A percentile compares a stretch with the other conserved stretches of the same genome.
phyloP scores from a whole-genome alignment of 176 grass and related monocot genomes.

The Pharus latifolius region DNA sequence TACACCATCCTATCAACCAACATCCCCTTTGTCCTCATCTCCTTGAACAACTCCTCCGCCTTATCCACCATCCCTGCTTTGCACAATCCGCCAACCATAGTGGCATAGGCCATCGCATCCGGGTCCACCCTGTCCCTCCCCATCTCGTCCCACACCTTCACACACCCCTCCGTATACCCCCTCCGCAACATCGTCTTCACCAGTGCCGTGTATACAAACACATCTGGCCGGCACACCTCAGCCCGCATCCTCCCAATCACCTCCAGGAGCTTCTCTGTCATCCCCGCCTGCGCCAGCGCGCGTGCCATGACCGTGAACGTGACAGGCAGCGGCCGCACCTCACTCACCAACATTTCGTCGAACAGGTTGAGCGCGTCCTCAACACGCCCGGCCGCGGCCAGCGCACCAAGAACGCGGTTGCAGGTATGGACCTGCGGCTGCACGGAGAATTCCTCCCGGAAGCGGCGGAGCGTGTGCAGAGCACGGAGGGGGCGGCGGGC shows the following conservation, averaged over 20 bases:
- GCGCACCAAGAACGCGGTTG: slow-evolving; percentile 59
- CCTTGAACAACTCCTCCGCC: slow-evolving; percentile 40
- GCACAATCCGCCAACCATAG: slow-evolving; percentile 54
- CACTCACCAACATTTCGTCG: slow-evolving; percentile 44
- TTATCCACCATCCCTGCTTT: slow-evolving; percentile 53
- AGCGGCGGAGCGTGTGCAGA: slow-evolving; percentile 53
- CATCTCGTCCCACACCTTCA: slow-evolving; percentile 88
- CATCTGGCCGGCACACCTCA: slow-evolving; percentile 48
- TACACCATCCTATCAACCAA: slow-evolving; percentile 63
- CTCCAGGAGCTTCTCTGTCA: slow-evolving; percentile 38
- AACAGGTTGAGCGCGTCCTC: slow-evolving; percentile 51
- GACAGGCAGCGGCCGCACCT: slow-evolving; percentile 38
- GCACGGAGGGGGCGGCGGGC: slow-evolving; percentile 46
- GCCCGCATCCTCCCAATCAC: slow-evolving; percentile 52
- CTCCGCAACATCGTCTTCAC: slow-evolving; percentile 57
- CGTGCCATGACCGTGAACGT: slow-evolving; percentile 71
- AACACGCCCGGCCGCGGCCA: slow-evolving; percentile 42
- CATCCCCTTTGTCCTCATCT: slow-evolving; percentile 61
- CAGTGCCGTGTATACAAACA: slow-evolving; percentile 77
- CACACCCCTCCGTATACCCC: slow-evolving; percentile 65
- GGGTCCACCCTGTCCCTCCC: slow-evolving; percentile 42
- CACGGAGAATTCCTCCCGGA: slow-evolving; percentile 51
- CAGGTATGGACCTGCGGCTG: slow-evolving; percentile 53
- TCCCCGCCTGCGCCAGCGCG: slow-evolving; percentile 30
- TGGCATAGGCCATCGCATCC: slow-evolving; percentile 61